Evolutionary conservation across 495 filamentous ascomycete genomes (phyloP).

Genomic region (Aspergillus steynii): DNA sequence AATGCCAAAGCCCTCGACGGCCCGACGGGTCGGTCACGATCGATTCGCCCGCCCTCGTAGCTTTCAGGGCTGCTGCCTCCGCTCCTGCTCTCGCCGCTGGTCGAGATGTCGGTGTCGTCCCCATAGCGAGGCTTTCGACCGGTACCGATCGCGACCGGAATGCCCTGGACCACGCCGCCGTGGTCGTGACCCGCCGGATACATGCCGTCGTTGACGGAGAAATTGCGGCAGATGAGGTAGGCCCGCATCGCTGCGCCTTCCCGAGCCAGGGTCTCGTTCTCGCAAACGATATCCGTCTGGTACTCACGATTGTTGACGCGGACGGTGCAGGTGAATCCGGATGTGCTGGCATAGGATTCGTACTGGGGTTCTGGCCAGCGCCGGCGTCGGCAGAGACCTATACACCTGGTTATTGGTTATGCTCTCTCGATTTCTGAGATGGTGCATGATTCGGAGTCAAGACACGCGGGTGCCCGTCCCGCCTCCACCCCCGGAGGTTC

Average conservation of each 20-base stretch:
- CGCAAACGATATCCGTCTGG: conserved; percentile 83
- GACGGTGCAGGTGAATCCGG: conserved; percentile 86
- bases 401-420: conserved; percentile 22
- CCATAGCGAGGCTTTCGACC: conserved; percentile 46
- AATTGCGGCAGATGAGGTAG: conserved; percentile 97
- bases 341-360: conserved; percentile 64
- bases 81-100: conserved; percentile 52
- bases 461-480: not conserved
- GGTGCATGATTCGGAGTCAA: not conserved
- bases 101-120: conserved; percentile 49
- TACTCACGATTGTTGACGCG: conserved; percentile 97
- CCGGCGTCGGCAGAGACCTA: conserved; percentile 95
- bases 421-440: conserved; percentile 8
- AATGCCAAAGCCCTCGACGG: conserved; percentile 19
- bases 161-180: conserved; percentile 78
- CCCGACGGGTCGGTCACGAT: conserved; percentile 16
- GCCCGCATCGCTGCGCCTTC: conserved; percentile 96
- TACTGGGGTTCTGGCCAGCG: conserved; percentile 93
- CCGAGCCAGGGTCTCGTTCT: conserved; percentile 76
- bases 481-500: not conserved
- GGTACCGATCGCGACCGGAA: conserved; percentile 72
- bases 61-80: conserved; percentile 59
- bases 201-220: conserved; percentile 98
- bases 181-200: conserved; percentile 70
- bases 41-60: conserved; percentile 24